These are phyloP conservation scores for Tricholoma flavovirens DNA, from an alignment of 768 basidiomycete species.

Conservation along the genomic window DNA sequence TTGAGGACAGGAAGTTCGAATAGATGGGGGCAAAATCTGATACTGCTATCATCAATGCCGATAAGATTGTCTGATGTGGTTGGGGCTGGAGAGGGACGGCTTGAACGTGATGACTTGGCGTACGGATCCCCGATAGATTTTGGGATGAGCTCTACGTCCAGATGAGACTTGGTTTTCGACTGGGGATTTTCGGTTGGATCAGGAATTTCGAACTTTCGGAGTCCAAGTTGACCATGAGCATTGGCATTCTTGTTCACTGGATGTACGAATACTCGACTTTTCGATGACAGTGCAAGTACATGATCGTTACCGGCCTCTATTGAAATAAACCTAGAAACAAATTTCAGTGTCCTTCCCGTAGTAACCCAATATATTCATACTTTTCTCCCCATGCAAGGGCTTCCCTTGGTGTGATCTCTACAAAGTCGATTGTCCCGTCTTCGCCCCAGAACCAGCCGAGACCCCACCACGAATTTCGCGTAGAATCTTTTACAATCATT, in stretches of 20 bases:
- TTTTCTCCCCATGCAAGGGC: constrained; percentile 60
- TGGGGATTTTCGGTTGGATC: constrained; percentile 25
- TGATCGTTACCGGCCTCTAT: constrained; percentile 72
- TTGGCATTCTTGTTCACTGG: constrained; percentile 75
- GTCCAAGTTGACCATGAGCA: constrained; percentile 76
- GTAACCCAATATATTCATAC: constrained; percentile 31
- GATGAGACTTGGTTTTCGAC: constrained; percentile 23
- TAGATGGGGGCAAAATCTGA: constrained; percentile 62
- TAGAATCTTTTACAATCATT: constrained; percentile 30
- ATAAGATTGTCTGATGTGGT: constrained; percentile 27
- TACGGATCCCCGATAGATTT: constrained; percentile 49
- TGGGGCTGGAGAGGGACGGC: constrained; percentile 24
- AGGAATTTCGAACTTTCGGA: constrained; percentile 54
- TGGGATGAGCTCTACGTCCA: constrained; percentile 52
- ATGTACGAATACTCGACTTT: constrained; percentile 73
- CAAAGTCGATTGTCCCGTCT: constrained; percentile 46
- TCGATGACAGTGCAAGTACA: constrained; percentile 64
- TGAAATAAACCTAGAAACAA: constrained; percentile 51
- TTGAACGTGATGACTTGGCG: constrained; percentile 37
- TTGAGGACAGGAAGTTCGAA: constrained; percentile 74
- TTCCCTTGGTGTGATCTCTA: constrained; percentile 54
- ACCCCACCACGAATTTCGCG: constrained; percentile 54
- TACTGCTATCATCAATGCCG: constrained; percentile 33
- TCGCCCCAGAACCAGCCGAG: constrained; percentile 55
- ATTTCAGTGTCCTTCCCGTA: neutral